These are phyloP conservation scores for Penicillium sp. DNA, from an alignment of 2,329 filamentous ascomycete genomes.

Conservation along the genomic window DNA sequence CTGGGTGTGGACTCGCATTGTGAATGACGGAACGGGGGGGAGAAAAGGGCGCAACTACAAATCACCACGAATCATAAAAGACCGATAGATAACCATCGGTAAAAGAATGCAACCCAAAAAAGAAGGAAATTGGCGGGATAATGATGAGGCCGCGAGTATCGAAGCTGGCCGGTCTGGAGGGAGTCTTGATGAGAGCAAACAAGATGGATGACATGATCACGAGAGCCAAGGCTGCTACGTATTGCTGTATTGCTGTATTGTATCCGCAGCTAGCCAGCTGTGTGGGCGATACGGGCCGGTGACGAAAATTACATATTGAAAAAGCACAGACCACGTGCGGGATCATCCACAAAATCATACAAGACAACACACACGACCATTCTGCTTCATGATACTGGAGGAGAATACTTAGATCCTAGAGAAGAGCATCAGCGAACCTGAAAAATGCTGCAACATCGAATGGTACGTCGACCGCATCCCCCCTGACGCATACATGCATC, in stretches of 20 bases:
- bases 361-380: no score
- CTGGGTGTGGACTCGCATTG: constrained; percentile 32
- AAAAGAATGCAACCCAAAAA: not conserved
- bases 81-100: not conserved
- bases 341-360: not conserved
- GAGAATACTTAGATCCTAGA: not conserved
- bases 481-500: not conserved
- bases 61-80: not conserved
- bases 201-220: not conserved
- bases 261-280: not conserved
- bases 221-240: not conserved
- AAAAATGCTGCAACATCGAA: constrained; percentile 56
- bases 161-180: no score
- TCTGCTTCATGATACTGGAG: no score
- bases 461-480: constrained; percentile 44
- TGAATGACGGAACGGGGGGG: constrained; percentile 5
- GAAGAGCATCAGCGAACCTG: not conserved
- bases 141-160: not conserved
- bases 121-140: not conserved
- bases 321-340: constrained; percentile 8
- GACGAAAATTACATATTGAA: not conserved
- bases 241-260: not conserved
- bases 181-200: not conserved
- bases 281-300: not conserved
- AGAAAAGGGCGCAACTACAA: not conserved